Conservation (phyloP, 768 basidiomycete genomes). For the Hortiboletus campestris region DNA sequence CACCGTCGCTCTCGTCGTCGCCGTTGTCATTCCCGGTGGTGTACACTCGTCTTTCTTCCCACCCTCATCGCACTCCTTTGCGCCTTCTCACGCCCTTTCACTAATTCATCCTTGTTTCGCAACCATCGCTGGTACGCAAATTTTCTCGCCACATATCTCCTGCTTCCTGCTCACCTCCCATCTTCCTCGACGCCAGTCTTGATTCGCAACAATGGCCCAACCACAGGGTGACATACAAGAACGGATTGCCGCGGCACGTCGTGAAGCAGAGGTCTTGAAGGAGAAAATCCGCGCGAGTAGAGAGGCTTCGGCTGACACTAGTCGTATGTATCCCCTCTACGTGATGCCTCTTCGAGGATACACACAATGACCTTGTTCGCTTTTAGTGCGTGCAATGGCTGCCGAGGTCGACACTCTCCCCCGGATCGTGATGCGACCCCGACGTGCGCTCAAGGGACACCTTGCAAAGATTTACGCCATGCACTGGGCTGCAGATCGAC, state of each 20-base stretch:
- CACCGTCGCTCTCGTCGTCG: constrained; percentile 2
- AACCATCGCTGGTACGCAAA: constrained; percentile 28
- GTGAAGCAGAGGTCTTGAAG: constrained; percentile 96
- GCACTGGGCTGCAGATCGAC: constrained; percentile 97
- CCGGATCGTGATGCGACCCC: constrained; percentile 94
- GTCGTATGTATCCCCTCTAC: constrained; percentile 58
- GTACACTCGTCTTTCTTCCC: constrained; percentile 6
- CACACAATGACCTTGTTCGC: constrained; percentile 15
- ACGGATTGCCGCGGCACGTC: constrained; percentile 91
- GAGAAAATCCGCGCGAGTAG: constrained; percentile 97
- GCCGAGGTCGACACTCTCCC: constrained; percentile 94
- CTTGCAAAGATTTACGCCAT: constrained; percentile 99
- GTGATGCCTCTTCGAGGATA: constrained; percentile 1
- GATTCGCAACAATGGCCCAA: constrained; percentile 59
- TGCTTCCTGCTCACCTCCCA: neutral
- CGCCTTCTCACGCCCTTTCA: constrained; percentile 25
- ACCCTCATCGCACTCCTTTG: constrained; percentile 12
- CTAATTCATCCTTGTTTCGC: constrained; percentile 28
- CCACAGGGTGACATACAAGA: constrained; percentile 83
- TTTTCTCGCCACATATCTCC: constrained; percentile 22
- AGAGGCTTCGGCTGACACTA: constrained; percentile 97
- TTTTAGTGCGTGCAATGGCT: constrained; percentile 94
- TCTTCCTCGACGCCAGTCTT: neutral
- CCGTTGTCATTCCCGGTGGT: constrained; percentile 10
- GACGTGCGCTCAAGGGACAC: constrained; percentile 93